These are phyloP conservation scores for Leishmania gerbilli DNA, from an alignment of 208 protist genomes.

Conservation along the genomic window DNA sequence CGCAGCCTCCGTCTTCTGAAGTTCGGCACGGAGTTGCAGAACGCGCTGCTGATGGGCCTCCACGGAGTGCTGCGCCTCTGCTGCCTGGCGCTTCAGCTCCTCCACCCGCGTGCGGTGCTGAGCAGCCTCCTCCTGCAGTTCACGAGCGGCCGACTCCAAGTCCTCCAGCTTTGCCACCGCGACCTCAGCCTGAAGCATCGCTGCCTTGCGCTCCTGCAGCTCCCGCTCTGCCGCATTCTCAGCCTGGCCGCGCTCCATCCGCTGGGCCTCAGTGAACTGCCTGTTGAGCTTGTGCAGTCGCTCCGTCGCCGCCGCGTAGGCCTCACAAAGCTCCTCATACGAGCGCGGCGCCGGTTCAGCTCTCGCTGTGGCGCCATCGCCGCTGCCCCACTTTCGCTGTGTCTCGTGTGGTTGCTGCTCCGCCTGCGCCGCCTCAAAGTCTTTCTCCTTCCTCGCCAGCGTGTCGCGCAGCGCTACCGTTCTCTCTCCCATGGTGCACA, in stretches of 20 bases:
- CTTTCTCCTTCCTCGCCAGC: slow-evolving; percentile 29
- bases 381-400: not conserved
- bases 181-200: slow-evolving; percentile 44
- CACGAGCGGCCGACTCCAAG: slow-evolving; percentile 30
- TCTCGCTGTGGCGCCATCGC: not conserved
- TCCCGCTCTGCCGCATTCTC: slow-evolving; percentile 28
- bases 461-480: slow-evolving; percentile 9
- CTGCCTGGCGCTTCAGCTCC: slow-evolving; percentile 32
- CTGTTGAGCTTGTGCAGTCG: slow-evolving; percentile 58
- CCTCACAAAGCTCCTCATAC: slow-evolving; percentile 57
- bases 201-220: slow-evolving; percentile 41
- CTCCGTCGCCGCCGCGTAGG: slow-evolving; percentile 50
- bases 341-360: slow-evolving; percentile 3
- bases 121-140: slow-evolving; percentile 31
- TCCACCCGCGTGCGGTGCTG: slow-evolving; percentile 37
- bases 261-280: slow-evolving; percentile 59
- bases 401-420: not conserved
- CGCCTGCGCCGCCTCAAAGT: slow-evolving; percentile 10
- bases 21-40: slow-evolving; percentile 14
- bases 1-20: slow-evolving; percentile 9
- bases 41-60: slow-evolving; percentile 20
- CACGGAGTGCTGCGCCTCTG: slow-evolving; percentile 9
- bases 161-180: slow-evolving; percentile 45
- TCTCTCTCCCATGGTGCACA: slow-evolving; percentile 31
- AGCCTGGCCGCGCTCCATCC: slow-evolving; percentile 47